These are phyloP conservation scores for Elsinoe necatrix DNA, from an alignment of 2,329 filamentous ascomycete genomes.

Conservation along the genomic window DNA sequence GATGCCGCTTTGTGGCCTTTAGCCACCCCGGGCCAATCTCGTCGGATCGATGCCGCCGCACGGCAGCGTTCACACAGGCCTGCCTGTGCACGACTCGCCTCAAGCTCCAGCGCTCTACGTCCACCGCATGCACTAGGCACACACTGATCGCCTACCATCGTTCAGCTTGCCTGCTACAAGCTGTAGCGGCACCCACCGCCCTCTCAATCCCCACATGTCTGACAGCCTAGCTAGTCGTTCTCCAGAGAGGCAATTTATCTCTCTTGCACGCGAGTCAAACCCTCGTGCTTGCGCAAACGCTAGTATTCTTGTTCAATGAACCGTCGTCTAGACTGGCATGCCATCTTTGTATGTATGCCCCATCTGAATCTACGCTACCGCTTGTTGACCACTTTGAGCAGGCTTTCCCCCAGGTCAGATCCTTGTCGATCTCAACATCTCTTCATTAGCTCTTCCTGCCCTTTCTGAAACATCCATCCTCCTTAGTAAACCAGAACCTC, in stretches of 20 bases:
- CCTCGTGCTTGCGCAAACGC: conserved; percentile 19
- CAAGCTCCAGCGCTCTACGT: neutral
- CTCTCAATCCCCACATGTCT: conserved; percentile 9
- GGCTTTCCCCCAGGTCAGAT: conserved; percentile 6
- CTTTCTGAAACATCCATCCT: conserved; percentile 13
- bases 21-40: conserved; percentile 14
- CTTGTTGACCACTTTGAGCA: conserved; percentile 10
- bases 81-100: conserved; percentile 11
- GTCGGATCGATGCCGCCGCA: conserved; percentile 14
- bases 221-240: conserved; percentile 5
- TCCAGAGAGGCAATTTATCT: conserved; percentile 17
- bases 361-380: conserved; percentile 13
- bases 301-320: conserved; percentile 19
- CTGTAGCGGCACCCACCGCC: conserved; percentile 1
- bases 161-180: conserved; percentile 3
- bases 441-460: conserved; percentile 13
- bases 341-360: conserved; percentile 15
- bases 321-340: conserved; percentile 18
- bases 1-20: conserved; percentile 13
- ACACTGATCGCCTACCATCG: conserved; percentile 12
- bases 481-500: conserved; percentile 8
- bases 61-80: conserved; percentile 9
- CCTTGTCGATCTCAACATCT: conserved; percentile 17
- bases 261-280: conserved; percentile 18
- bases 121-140: neutral